Evolutionary conservation across 768 basidiomycete genomes (phyloP).

Genomic region (Suillus subaureus): DNA sequence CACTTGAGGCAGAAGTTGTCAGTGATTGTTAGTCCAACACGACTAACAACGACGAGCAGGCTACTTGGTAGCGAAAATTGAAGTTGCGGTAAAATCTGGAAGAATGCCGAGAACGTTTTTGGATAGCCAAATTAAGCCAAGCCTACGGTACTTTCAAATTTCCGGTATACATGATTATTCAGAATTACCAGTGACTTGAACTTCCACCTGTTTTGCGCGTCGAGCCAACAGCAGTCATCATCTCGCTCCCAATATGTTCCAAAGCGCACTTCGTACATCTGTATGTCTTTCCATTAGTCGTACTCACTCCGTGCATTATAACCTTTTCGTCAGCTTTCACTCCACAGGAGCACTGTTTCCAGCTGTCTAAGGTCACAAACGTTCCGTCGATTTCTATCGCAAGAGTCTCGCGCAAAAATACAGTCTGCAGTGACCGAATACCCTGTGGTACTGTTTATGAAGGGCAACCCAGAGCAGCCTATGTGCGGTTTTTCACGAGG

Average conservation of each 20-base stretch:
- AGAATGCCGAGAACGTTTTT: no score
- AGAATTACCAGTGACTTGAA: no score
- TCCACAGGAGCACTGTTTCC: constrained; percentile 35
- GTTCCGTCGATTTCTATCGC: constrained; percentile 54
- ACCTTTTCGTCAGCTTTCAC: constrained; percentile 29
- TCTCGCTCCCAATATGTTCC: constrained; percentile 41
- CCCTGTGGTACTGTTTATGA: constrained; percentile 97
- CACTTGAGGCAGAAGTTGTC: no score
- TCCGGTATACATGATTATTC: no score
- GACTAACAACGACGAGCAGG: no score
- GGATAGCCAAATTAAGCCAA: no score
- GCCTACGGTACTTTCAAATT: no score
- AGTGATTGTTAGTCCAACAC: no score
- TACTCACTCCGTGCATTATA: background rate
- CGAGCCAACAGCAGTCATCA: no score
- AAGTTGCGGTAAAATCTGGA: no score
- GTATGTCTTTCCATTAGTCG: constrained; percentile 33
- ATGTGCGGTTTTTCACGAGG: constrained; percentile 97
- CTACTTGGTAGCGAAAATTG: no score
- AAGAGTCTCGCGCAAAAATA: constrained; percentile 62
- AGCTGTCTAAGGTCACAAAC: constrained; percentile 9
- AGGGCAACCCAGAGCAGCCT: constrained; percentile 84
- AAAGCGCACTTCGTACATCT: constrained; percentile 46
- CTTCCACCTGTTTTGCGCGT: no score
- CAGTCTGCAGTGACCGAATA: constrained; percentile 70